These are phyloP conservation scores for Silene noctiflora DNA, from an alignment of 179 eudicot species.

Conservation along the genomic window DNA sequence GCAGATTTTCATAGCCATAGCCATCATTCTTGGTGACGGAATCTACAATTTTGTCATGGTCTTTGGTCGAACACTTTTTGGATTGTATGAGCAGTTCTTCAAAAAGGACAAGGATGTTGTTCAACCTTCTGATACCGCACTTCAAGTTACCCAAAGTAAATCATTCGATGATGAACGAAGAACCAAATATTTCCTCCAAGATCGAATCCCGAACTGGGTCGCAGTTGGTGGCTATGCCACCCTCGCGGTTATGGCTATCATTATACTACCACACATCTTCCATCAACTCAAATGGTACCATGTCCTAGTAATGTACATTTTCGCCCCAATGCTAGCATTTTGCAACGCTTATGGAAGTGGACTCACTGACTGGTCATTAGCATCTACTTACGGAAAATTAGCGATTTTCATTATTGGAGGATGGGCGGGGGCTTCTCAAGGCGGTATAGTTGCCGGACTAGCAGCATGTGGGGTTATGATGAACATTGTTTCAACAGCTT, in stretches of 20 bases:
- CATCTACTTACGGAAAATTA: conserved; percentile 80
- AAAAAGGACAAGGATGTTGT: conserved; percentile 34
- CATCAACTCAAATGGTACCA: conserved; percentile 73
- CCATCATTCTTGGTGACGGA: conserved; percentile 62
- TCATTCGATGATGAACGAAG: conserved; percentile 65
- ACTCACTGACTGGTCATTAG: conserved; percentile 86
- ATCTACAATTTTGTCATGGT: conserved; percentile 48
- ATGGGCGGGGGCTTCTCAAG: conserved; percentile 75
- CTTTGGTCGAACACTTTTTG: conserved; percentile 50
- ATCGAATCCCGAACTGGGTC: conserved; percentile 66
- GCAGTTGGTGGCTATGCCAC: conserved; percentile 51
- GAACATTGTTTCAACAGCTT: conserved; percentile 83
- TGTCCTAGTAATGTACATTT: conserved; percentile 52
- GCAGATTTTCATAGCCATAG: conserved; percentile 55
- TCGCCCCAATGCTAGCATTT: conserved; percentile 73
- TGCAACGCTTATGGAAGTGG: conserved; percentile 92
- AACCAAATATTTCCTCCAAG: conserved; percentile 57
- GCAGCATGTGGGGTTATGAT: conserved; percentile 92
- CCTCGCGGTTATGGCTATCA: conserved; percentile 49
- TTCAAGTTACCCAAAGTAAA: conserved; percentile 20
- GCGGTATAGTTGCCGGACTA: conserved; percentile 75
- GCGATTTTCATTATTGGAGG: conserved; percentile 75
- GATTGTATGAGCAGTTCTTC: conserved; percentile 46
- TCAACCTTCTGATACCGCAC: conserved; percentile 32
- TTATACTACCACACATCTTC: conserved; percentile 64